Evolutionary conservation across 345 rosid genomes (phyloP), one percentile per base, ranked within the genome.

Genomic region (Salix purpurea): DNA sequence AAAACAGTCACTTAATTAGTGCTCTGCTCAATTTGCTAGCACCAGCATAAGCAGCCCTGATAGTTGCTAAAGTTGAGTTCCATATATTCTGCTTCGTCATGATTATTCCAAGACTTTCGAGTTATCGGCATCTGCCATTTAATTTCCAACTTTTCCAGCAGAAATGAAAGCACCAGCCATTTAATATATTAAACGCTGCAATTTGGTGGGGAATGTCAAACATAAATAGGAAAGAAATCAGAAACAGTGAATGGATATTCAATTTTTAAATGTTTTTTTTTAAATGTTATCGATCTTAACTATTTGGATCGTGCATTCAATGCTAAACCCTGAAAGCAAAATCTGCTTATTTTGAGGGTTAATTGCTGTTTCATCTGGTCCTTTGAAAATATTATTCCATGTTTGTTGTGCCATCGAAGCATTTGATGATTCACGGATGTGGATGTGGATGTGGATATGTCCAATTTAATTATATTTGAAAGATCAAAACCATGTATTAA

Each of bases 151-250:
- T n/a, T 73, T 73, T 58, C 4, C 46, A 28, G 24, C 37, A 9
- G 61, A 39, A 42, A 40, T 58, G n/a, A 56, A 11, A 23, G 48
- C 46, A 68, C 67, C 9, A 12, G 16, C 26, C 39, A 65, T 62
- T 54, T 9, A 62, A 77, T 19, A 48, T 21, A 40, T 76, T n/a
- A 44, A 34, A 68, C n/a, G 64, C 48, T 56, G 36, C 26, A n/a
- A n/a, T 14, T 39, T 18, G 13, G 15, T 50, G 23, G 56, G 81
- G 81, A 78, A 78, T 72, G 81, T 72, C 81, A 78, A 67, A 72
- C 44, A 23, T 77, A 65, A 77, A 77, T 14, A 62, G 69, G 15
- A 28, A 40, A 40, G 15, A 28, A 40, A 40, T 44, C 16, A 3
- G 48, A 44, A 13, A 44, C 48, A 3, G 12, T 4, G 36, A 34